These are phyloP conservation scores for Microsporum canis DNA, from an alignment of 2,329 filamentous ascomycete species.

Conservation along the genomic window DNA sequence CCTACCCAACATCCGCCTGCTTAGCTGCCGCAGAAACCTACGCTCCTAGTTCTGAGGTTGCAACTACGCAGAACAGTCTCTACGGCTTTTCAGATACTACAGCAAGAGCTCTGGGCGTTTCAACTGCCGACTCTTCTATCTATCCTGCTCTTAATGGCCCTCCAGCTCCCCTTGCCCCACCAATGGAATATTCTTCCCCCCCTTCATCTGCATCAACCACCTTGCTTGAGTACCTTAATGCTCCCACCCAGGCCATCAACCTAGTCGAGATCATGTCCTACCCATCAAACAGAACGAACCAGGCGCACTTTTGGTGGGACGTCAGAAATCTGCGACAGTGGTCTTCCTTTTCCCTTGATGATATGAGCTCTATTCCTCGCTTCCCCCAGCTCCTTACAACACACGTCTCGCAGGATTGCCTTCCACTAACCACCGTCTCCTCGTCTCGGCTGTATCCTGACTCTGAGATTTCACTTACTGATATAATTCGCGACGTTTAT, in stretches of 20 bases:
- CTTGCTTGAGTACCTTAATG: constrained; percentile 65
- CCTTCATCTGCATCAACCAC: constrained; percentile 44
- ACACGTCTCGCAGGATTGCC: constrained; percentile 42
- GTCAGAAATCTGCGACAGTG: constrained; percentile 76
- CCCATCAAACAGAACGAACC: constrained; percentile 51
- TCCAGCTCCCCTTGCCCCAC: not conserved
- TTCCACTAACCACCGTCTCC: constrained; percentile 23
- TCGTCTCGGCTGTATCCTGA: constrained; percentile 56
- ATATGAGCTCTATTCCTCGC: constrained; percentile 61
- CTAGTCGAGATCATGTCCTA: constrained; percentile 70
- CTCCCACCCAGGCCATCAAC: constrained; percentile 67
- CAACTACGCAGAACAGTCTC: not conserved
- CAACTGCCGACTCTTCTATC: not conserved
- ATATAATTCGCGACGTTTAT: constrained; percentile 66
- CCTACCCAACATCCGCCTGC: not conserved
- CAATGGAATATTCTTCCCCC: constrained; percentile 1
- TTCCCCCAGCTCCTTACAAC: constrained; percentile 62
- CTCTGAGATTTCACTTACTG: constrained; percentile 63
- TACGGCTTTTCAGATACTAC: constrained; percentile 1
- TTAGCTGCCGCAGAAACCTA: constrained; percentile 10
- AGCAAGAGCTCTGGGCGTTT: not conserved
- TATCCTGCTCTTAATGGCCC: constrained; percentile 15
- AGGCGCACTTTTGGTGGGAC: constrained; percentile 93
- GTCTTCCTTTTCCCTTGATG: constrained; percentile 63
- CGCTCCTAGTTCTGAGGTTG: constrained; percentile 36